Base-by-base conservation (phyloP, 768 basidiomycete genomes). In the Mycena alexandri region DNA sequence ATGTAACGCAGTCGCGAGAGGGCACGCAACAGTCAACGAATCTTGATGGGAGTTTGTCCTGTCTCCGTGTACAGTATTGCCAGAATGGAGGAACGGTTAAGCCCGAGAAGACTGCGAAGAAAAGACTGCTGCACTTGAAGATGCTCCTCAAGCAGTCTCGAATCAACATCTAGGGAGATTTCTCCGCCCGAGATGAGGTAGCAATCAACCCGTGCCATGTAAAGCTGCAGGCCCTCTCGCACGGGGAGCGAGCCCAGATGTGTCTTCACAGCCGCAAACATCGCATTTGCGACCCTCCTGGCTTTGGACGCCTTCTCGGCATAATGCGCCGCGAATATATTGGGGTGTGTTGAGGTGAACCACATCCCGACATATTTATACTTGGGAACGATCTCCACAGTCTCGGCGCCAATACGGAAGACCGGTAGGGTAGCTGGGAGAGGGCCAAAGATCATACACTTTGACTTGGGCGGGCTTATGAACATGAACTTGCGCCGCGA, bases 171-270 rank as follows among this genome's bases (percentile, higher is more conserved):
- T 2, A 61, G n/a, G 4, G 44, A 29, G 16, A 59, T 52, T 29
- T 63, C 65, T 21, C 50, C 57, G 3, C 70, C 65, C 25, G 52
- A 60, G 12, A 64, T 68, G 19, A 68, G 55, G 12, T 61, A 58
- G 16, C 58, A 61, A 44, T 63, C 53, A 5, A n/a, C n/a, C n/a
- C n/a, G n/a, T n/a, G n/a, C n/a, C n/a, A n/a, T n/a, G n/a, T n/a
- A n/a, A n/a, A n/a, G n/a, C n/a, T n/a, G n/a, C n/a, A n/a, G n/a
- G n/a, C n/a, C n/a, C n/a, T n/a, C n/a, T n/a, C n/a, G n/a, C 1
- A 52, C 48, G 1, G 60, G 48, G 14, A 61, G 16, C n/a, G 58
- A 34, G 7, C 60, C 60, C n/a, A n/a, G n/a, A 21, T 52, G 47
- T 12, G 17, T 41, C 16, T 47, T 46, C 22, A 25, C 10, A n/a